phyloP scores from a whole-genome alignment of 208 protist species.

The Naegleria fowleri region DNA sequence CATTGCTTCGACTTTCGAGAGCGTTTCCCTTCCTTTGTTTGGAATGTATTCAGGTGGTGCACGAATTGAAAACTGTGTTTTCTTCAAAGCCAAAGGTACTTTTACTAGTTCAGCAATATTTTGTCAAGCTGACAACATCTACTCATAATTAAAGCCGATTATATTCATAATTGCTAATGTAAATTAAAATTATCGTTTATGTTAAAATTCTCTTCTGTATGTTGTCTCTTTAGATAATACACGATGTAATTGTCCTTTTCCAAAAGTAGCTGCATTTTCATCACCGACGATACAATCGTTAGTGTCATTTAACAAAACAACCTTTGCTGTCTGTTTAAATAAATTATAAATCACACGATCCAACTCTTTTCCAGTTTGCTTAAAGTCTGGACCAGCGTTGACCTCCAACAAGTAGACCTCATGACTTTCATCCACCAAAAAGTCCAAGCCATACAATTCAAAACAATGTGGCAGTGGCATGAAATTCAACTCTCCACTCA shows the following conservation, averaged over 20 bases:
- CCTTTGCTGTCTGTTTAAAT: neutral
- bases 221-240: no score
- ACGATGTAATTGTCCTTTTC: no score
- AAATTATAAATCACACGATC: conserved; percentile 68
- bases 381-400: conserved; percentile 80
- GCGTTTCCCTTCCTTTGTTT: conserved; percentile 3
- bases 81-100: neutral
- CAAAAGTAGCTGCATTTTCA: no score
- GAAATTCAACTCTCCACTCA: neutral
- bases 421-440: conserved; percentile 86
- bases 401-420: conserved; percentile 94
- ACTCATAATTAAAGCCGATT: no score
- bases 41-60: conserved; percentile 2
- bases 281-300: no score
- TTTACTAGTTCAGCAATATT: neutral
- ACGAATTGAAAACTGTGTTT: neutral
- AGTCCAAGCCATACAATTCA: conserved; percentile 95
- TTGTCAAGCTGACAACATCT: neutral
- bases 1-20: neutral
- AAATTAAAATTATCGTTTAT: no score
- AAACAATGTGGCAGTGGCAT: conserved; percentile 69
- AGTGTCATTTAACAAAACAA: neutral
- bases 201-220: no score
- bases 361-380: conserved; percentile 70
- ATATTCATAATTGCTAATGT: no score